phyloP scores from a whole-genome alignment of 371 early-diverging fungal species.

The Rhizomucor miehei region DNA sequence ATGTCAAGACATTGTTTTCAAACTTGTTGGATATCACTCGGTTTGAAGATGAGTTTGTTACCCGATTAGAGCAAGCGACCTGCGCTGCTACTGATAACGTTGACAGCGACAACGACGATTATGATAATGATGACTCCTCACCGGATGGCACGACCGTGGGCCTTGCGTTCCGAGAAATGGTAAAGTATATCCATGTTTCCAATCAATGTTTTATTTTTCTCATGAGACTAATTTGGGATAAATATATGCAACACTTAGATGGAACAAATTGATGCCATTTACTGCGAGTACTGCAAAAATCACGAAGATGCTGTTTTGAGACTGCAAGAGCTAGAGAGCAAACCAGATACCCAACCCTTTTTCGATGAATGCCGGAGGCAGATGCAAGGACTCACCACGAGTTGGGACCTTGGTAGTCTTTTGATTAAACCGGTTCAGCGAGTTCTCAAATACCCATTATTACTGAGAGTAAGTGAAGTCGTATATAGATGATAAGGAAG shows the following conservation, averaged over 20 bases:
- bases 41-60: slow-evolving; percentile 48
- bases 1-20: slow-evolving; percentile 64
- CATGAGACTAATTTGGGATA: background rate
- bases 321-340: slow-evolving; percentile 56
- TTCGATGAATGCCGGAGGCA: slow-evolving; percentile 54
- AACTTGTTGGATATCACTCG: slow-evolving; percentile 62
- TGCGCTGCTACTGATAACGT: slow-evolving; percentile 19
- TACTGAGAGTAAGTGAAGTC: slow-evolving; percentile 50
- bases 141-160: slow-evolving; percentile 42
- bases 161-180: slow-evolving; percentile 58
- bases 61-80: slow-evolving; percentile 41
- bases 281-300: slow-evolving; percentile 72
- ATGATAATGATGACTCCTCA: slow-evolving; percentile 6
- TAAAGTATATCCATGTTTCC: slow-evolving; percentile 15
- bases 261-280: slow-evolving; percentile 54
- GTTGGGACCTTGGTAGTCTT: slow-evolving; percentile 75
- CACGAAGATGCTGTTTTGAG: slow-evolving; percentile 64
- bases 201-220: background rate
- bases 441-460: slow-evolving; percentile 75
- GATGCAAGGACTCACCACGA: slow-evolving; percentile 60
- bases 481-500: too few species aligned
- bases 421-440: slow-evolving; percentile 85
- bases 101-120: slow-evolving; percentile 6
- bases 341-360: slow-evolving; percentile 49
- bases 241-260: slow-evolving; percentile 23